These are phyloP conservation scores for Leccinum huronense DNA, from an alignment of 1,284 basidiomycete genomes.

Conservation along the genomic window DNA sequence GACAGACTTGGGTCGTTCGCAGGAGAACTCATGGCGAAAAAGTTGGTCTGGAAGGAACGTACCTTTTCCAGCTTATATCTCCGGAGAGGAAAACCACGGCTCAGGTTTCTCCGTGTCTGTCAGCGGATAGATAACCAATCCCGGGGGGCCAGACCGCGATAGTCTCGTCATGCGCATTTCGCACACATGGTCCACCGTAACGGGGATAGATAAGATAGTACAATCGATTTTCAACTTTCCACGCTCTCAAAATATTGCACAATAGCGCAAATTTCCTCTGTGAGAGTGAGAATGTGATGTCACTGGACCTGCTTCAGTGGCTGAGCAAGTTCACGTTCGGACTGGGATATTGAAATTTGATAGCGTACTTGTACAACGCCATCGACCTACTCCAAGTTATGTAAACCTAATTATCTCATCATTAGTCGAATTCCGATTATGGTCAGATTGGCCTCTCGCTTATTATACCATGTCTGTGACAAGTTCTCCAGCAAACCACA, in stretches of 20 bases:
- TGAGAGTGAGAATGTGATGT: too few relatives aligned
- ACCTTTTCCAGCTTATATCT: constrained; percentile 10
- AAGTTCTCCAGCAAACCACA: neutral
- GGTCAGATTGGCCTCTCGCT: neutral
- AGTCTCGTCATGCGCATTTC: neutral
- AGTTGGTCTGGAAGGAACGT: neutral
- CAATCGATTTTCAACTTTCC: neutral
- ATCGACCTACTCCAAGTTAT: too few relatives aligned
- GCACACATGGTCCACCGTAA: neutral
- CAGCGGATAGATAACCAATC: neutral
- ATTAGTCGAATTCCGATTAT: neutral
- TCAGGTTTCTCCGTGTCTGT: neutral
- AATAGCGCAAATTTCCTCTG: neutral
- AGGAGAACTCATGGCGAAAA: constrained; percentile 6
- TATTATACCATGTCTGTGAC: neutral
- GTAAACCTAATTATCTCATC: neutral
- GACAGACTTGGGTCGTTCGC: neutral
- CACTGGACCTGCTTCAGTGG: too few relatives aligned
- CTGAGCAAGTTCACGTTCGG: neutral
- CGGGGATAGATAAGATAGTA: neutral
- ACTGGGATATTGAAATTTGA: neutral
- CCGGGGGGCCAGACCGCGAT: neutral
- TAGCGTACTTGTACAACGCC: too few relatives aligned
- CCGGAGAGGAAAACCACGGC: neutral
- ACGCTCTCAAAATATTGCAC: neutral